A percentile compares a stretch with the other conserved stretches of the same genome.
These are phyloP conservation scores for Nakataea oryzae DNA, from an alignment of 2,329 filamentous ascomycete species.

Conservation along the genomic window DNA sequence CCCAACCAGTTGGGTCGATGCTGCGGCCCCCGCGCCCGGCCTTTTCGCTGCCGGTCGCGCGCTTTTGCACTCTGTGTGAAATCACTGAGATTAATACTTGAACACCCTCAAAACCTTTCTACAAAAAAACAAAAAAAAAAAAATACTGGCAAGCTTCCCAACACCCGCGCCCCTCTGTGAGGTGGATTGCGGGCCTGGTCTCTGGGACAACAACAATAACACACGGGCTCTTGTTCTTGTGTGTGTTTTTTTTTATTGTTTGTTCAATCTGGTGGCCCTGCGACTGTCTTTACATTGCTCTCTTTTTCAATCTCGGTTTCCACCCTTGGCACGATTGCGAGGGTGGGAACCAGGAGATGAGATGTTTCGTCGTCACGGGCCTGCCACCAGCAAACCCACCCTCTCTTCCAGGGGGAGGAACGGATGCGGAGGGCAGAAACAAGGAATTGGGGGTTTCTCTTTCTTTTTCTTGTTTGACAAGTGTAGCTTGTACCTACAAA, in stretches of 20 bases:
- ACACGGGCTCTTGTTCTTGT: conserved; percentile 1
- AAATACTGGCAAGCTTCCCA: background rate
- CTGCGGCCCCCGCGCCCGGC: conserved; percentile 33
- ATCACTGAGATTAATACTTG: background rate
- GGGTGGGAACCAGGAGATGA: background rate
- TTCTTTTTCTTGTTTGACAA: conserved; percentile 8
- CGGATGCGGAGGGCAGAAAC: background rate
- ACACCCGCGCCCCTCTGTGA: background rate
- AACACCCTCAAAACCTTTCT: background rate
- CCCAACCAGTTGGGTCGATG: conserved; percentile 36
- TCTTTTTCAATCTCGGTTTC: background rate
- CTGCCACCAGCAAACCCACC: background rate
- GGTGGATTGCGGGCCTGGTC: background rate
- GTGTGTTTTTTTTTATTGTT: conserved; percentile 14
- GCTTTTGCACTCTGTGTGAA: background rate
- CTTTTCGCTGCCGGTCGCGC: conserved; percentile 7
- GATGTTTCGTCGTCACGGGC: background rate
- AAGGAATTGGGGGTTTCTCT: too few relatives aligned
- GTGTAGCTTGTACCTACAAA: background rate
- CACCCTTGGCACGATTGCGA: background rate
- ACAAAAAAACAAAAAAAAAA: background rate
- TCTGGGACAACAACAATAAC: conserved; percentile 1
- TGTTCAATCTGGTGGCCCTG: background rate
- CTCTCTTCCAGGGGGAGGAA: background rate
- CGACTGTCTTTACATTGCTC: background rate